phyloP scores from a whole-genome alignment of 495 filamentous ascomycete genomes.

The Talaromyces proteolyticus region DNA sequence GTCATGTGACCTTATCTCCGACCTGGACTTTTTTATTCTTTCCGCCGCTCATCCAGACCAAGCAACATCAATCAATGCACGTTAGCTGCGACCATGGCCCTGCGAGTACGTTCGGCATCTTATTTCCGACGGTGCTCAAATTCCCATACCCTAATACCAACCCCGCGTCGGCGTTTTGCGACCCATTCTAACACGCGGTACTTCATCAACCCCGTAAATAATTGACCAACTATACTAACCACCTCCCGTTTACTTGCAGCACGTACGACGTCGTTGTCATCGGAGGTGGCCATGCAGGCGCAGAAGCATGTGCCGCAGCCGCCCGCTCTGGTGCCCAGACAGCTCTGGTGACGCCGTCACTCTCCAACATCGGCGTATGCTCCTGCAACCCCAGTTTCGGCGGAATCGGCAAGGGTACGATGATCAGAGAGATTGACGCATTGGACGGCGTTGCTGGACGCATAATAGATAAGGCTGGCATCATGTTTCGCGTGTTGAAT shows the following conservation, averaged over 20 bases:
- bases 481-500: slow-evolving; percentile 89
- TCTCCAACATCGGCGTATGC: slow-evolving; percentile 89
- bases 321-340: slow-evolving; percentile 87
- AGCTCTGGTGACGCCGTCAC: slow-evolving; percentile 78
- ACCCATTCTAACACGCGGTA: slow-evolving; percentile 43
- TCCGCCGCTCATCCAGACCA: neutral
- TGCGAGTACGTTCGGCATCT: slow-evolving; percentile 23
- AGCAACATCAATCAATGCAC: neutral
- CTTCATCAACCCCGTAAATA: neutral
- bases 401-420: slow-evolving; percentile 97
- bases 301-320: slow-evolving; percentile 90
- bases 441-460: slow-evolving; percentile 86
- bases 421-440: slow-evolving; percentile 92
- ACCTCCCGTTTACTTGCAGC: slow-evolving; percentile 29
- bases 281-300: slow-evolving; percentile 91
- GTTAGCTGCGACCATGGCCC: slow-evolving; percentile 22
- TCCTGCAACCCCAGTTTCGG: slow-evolving; percentile 98
- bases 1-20: too few species aligned
- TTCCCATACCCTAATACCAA: slow-evolving; percentile 15
- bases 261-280: slow-evolving; percentile 92
- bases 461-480: slow-evolving; percentile 87
- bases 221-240: neutral
- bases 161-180: slow-evolving; percentile 30
- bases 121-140: slow-evolving; percentile 25
- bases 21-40: neutral